Evolutionary conservation across 768 basidiomycete species (phyloP).

Genomic region (Phlebiopsis flavidoalba): DNA sequence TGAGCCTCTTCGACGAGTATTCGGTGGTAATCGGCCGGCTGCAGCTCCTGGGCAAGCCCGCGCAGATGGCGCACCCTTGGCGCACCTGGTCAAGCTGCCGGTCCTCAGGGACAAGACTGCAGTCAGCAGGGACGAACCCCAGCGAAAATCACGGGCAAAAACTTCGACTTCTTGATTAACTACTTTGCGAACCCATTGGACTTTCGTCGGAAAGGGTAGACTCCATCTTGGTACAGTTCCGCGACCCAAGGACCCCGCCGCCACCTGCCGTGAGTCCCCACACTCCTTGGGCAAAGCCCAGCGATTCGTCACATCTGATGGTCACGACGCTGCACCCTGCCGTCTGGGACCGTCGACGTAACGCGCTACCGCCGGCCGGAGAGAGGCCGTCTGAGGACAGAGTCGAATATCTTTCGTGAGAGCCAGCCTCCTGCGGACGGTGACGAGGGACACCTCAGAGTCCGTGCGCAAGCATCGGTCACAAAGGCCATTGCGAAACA

Average conservation of each 20-base stretch:
- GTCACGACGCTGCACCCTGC: conserved; percentile 66
- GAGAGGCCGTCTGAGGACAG: conserved; percentile 66
- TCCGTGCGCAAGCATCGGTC: conserved; percentile 30
- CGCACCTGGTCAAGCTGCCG: conserved; percentile 6
- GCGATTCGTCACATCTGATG: conserved; percentile 53
- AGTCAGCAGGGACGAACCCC: background rate
- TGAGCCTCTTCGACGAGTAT: conserved; percentile 49
- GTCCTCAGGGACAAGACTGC: conserved; percentile 8
- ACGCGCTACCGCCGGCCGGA: conserved; percentile 46
- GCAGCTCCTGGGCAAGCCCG: conserved; percentile 18
- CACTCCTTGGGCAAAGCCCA: conserved; percentile 42
- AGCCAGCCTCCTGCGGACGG: conserved; percentile 13
- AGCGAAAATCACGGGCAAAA: conserved; percentile 21
- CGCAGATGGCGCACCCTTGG: conserved; percentile 13
- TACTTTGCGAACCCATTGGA: conserved; percentile 52
- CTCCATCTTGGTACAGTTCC: conserved; percentile 35
- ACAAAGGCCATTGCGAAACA: conserved; percentile 46
- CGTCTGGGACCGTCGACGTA: conserved; percentile 64
- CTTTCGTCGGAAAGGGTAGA: conserved; percentile 56
- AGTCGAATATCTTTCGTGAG: conserved; percentile 44
- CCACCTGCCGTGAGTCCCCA: conserved; percentile 37
- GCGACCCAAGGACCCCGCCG: too few species aligned
- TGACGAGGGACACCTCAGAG: conserved; percentile 1
- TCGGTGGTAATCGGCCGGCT: conserved; percentile 31
- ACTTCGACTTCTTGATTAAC: conserved; percentile 36